Conservation (phyloP, 2,329 filamentous ascomycete species). For the Xylariomycetidae sp. region DNA sequence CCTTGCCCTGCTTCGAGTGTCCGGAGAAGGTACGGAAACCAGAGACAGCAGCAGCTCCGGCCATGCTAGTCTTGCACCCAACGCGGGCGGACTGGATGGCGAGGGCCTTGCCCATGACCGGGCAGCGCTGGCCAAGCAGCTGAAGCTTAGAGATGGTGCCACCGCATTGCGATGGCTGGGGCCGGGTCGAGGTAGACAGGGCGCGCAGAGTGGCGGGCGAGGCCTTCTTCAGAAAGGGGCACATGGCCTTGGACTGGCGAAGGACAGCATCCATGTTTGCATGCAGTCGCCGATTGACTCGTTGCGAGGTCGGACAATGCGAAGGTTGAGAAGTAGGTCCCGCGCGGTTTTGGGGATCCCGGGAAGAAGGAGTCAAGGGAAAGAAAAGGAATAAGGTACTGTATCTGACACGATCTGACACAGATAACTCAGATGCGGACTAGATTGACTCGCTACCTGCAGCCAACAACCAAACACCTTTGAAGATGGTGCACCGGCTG, state of each 20-base stretch:
- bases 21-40: slow-evolving; percentile 46
- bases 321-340: no score
- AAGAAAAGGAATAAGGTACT: no score
- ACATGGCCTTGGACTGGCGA: slow-evolving; percentile 93
- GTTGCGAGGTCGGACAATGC: no score
- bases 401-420: no score
- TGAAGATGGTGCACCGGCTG: slow-evolving; percentile 4
- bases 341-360: no score
- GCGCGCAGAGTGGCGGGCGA: slow-evolving; percentile 87
- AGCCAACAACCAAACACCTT: no score
- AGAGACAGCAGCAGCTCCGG: slow-evolving; percentile 37
- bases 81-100: slow-evolving; percentile 69
- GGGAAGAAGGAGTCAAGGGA: no score
- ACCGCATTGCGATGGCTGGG: slow-evolving; percentile 67
- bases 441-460: no score
- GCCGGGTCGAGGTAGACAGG: slow-evolving; percentile 67
- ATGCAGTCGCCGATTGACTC: no score
- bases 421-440: no score
- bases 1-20: slow-evolving; percentile 52
- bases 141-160: slow-evolving; percentile 97
- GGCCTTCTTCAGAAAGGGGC: slow-evolving; percentile 93
- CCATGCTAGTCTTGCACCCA: slow-evolving; percentile 32
- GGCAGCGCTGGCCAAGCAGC: slow-evolving; percentile 88
- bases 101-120: slow-evolving; percentile 97
- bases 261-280: slow-evolving; percentile 96